These are phyloP conservation scores for Beauveria varroae DNA, from an alignment of 2,329 filamentous ascomycete species.

Conservation along the genomic window DNA sequence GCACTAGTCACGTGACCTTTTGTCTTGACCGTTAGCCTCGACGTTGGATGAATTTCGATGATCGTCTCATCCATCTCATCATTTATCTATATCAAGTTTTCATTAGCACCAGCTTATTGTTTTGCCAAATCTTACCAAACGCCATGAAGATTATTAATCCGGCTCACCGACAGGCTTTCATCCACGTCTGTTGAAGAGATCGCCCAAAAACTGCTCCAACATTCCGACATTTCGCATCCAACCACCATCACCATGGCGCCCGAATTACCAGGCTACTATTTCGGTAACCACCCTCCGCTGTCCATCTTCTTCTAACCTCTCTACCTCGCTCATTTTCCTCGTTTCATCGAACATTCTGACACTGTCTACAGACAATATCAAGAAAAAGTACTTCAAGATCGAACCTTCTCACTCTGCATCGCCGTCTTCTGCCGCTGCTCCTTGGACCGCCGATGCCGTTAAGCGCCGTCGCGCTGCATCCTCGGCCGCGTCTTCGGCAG, in stretches of 20 bases:
- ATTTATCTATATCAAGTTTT: too few species aligned
- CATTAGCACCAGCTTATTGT: too few species aligned
- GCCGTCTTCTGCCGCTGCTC: conserved; percentile 23
- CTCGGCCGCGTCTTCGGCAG: conserved; percentile 21
- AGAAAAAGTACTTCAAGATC: conserved; percentile 62
- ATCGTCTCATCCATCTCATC: too few species aligned
- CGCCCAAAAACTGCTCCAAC: background rate
- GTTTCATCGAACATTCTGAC: background rate
- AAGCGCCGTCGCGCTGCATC: conserved; percentile 46
- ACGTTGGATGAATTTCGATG: background rate
- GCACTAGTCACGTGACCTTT: conserved; percentile 3
- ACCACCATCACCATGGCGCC: conserved; percentile 19
- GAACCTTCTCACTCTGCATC: conserved; percentile 50
- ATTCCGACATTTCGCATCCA: background rate
- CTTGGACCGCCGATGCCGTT: conserved; percentile 52
- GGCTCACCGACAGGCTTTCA: background rate
- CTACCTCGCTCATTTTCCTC: background rate
- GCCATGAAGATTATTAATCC: background rate
- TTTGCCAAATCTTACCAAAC: too few species aligned
- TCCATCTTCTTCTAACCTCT: background rate
- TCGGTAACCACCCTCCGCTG: conserved; percentile 28
- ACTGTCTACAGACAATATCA: conserved; percentile 38
- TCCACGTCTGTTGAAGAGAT: background rate
- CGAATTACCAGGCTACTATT: conserved; percentile 48
- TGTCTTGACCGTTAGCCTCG: background rate